Evolutionary conservation across 768 basidiomycete genomes (phyloP), one percentile per base, ranked within the genome.

Genomic region (Trametes sanguinea): DNA sequence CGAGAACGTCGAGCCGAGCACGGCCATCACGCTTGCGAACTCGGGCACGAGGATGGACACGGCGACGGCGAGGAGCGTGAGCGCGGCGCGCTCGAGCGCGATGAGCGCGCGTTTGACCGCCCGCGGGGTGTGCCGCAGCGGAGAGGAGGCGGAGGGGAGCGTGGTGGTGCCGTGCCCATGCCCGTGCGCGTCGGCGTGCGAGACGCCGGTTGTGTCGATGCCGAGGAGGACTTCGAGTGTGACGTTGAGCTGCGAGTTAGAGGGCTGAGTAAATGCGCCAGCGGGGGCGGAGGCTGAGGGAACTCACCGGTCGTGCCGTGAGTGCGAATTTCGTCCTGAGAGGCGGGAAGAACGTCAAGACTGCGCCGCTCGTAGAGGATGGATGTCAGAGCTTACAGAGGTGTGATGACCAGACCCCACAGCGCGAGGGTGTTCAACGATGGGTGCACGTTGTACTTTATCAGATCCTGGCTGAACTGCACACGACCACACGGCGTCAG

Each of bases 1-100:
- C 0, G 93, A 90, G 39, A 88, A 87, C 73, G 94, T 93, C n/a
- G 92, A 88, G 2, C 95, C 95, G 54, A 98, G 77, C 73, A 97
- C 91, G 1, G 93, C 91, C 90, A 95, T 94, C 74, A 89, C 78
- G 4, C 86, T 80, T 64, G 87, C 85, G 74, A 95, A 95, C 56
- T 90, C 83, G 5, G 94, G 94, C 22, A 95, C 73, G 54, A 83
- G 71, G 60, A 94, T 88, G 17, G 94, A 93, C 29, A 89, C 84
- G 35, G 74, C 71, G 11, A 92, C 86, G 27, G 88, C 83, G 37
- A 87, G 68, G 9, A 80, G 65, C 0, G 89, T 84, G 46, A 94
- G 73, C 54, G 76, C 64, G 29, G 86, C 73, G 54, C 93, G 80
- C 65, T 88, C 87, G 39, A 87, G 52, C 48, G 79, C 72, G 33